Percentiles rank a stretch among this genome's conserved stretches.
Evolutionary conservation across 495 filamentous ascomycete genomes (phyloP).

Genomic region (Durotheca rogersii): DNA sequence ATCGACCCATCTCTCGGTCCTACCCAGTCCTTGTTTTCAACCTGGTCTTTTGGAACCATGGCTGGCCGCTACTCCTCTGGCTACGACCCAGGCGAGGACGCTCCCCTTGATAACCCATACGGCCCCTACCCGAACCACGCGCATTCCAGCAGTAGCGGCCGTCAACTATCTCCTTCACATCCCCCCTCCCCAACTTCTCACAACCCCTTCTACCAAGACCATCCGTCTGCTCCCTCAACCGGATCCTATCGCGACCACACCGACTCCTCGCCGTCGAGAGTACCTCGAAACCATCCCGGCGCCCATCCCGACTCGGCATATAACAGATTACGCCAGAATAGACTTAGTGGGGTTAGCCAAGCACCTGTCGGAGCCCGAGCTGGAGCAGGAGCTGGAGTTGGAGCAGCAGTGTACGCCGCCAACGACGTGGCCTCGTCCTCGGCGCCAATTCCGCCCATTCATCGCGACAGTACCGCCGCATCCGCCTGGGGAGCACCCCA

Average conservation of each 20-base stretch:
- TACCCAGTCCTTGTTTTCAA: constrained; percentile 7
- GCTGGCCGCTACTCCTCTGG: constrained; percentile 34
- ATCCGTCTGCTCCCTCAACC: constrained; percentile 17
- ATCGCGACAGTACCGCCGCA: constrained; percentile 32
- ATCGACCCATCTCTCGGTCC: no score
- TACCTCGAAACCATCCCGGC: constrained; percentile 29
- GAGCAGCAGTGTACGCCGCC: constrained; percentile 7
- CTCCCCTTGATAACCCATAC: constrained; percentile 37
- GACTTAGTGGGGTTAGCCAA: constrained; percentile 36
- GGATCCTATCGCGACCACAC: constrained; percentile 23
- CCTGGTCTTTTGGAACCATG: constrained; percentile 20
- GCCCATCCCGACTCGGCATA: constrained; percentile 49
- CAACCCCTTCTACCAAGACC: constrained; percentile 32
- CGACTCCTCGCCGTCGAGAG: constrained; percentile 25
- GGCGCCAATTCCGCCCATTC: constrained; percentile 26
- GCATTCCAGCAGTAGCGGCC: constrained; percentile 15
- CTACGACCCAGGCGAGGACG: constrained; percentile 41
- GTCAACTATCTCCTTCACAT: constrained; percentile 12
- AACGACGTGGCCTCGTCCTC: constrained; percentile 29
- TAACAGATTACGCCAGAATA: constrained; percentile 40
- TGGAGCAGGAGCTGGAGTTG: constrained; percentile 19
- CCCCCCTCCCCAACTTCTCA: constrained; percentile 21
- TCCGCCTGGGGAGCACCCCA: constrained; percentile 40
- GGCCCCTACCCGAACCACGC: constrained; percentile 19
- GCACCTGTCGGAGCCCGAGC: constrained; percentile 14